Evolutionary conservation across 2,329 filamentous ascomycete species (phyloP).

Genomic region (Leptographium galeiforme): DNA sequence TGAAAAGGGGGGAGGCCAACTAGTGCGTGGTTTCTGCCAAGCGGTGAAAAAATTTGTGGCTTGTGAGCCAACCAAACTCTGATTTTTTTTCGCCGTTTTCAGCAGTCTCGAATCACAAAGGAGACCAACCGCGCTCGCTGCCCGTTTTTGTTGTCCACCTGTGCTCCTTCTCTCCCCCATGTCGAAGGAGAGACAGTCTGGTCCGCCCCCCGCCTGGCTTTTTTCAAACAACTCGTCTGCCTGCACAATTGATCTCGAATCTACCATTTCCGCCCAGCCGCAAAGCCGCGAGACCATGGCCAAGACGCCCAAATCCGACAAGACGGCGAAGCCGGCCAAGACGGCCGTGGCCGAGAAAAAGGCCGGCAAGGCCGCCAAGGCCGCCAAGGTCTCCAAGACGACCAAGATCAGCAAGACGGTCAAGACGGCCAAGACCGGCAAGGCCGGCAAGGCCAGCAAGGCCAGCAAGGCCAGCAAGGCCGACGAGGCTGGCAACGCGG

Average conservation of each 20-base stretch:
- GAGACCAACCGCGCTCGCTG: not conserved
- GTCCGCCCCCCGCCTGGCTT: constrained; percentile 9
- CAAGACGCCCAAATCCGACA: constrained; percentile 9
- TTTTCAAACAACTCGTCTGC: constrained; percentile 8
- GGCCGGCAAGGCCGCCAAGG: constrained; percentile 7
- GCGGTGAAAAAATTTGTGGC: not conserved
- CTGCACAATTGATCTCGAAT: too few relatives aligned
- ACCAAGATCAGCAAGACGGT: constrained; percentile 10
- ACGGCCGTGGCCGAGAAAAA: not conserved
- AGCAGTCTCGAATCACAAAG: too few relatives aligned
- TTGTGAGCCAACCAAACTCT: too few relatives aligned
- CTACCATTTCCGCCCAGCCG: not conserved
- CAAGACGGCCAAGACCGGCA: constrained; percentile 8
- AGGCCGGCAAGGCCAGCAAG: constrained; percentile 10
- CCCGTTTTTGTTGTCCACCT: not conserved
- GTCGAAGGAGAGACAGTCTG: not conserved
- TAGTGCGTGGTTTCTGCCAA: not conserved
- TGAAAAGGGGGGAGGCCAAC: too few relatives aligned
- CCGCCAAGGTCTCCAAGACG: constrained; percentile 7
- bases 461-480: constrained; percentile 7
- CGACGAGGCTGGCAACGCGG: constrained; percentile 8
- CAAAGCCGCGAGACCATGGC: constrained; percentile 3
- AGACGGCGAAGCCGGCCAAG: constrained; percentile 11
- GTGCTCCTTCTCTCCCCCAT: not conserved
- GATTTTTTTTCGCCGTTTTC: too few relatives aligned